Conservation (phyloP, 441 rosid species). For the Eugenia klotzschiana region DNA sequence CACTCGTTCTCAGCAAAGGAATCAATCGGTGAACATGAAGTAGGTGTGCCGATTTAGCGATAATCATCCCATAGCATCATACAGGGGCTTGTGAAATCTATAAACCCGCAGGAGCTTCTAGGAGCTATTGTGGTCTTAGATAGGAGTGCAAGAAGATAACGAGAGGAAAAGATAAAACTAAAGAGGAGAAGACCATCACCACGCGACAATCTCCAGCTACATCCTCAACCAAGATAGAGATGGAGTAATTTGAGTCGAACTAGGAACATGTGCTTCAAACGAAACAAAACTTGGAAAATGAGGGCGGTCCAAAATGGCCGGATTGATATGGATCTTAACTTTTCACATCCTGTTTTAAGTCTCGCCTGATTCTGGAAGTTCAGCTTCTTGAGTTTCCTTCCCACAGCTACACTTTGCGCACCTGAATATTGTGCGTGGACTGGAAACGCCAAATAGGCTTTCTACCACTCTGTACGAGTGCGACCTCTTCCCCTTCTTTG, state of each 20-base stretch:
- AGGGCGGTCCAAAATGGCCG: neutral
- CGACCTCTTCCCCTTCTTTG: conserved; percentile 85
- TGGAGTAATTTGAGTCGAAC: neutral
- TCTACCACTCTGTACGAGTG: conserved; percentile 81
- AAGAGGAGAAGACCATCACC: neutral
- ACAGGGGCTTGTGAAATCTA: neutral
- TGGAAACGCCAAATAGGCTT: conserved; percentile 94
- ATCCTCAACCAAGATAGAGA: neutral
- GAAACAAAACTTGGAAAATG: neutral
- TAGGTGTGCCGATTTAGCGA: neutral
- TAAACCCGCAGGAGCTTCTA: neutral
- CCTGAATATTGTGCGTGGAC: conserved; percentile 92
- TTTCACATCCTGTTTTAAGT: neutral
- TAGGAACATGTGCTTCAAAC: neutral
- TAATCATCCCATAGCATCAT: neutral
- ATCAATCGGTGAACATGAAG: neutral
- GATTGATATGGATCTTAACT: neutral
- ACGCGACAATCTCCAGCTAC: neutral
- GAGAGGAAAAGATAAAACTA: neutral
- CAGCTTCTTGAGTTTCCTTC: neutral
- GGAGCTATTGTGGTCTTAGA: neutral
- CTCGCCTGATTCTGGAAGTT: neutral
- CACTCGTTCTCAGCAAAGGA: neutral
- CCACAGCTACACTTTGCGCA: conserved; percentile 52
- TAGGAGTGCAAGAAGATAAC: neutral